Evolutionary conservation across 2,329 filamentous ascomycete species (phyloP).

Genomic region (Aspergillus intermedius): DNA sequence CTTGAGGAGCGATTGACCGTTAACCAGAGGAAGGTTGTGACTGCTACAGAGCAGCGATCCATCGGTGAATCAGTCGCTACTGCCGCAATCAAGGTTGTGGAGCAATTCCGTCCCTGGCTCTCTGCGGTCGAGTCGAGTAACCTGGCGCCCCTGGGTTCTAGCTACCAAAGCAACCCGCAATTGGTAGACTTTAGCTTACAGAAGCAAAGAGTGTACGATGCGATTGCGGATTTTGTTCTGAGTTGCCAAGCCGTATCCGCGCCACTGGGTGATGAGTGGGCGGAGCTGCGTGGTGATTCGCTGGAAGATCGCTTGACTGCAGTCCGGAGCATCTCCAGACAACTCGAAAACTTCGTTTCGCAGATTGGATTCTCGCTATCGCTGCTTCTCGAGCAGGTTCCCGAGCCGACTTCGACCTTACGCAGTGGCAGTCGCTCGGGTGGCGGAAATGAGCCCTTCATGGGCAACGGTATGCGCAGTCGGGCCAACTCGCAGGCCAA

Average conservation of each 20-base stretch:
- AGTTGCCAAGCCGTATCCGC: slow-evolving; percentile 87
- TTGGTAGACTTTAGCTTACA: slow-evolving; percentile 80
- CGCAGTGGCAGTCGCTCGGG: slow-evolving; percentile 34
- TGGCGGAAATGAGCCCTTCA: slow-evolving; percentile 19
- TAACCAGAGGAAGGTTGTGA: slow-evolving; percentile 79
- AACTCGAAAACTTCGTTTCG: slow-evolving; percentile 77
- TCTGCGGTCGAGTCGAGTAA: slow-evolving; percentile 88
- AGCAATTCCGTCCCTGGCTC: slow-evolving; percentile 85
- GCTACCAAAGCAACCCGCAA: slow-evolving; percentile 77
- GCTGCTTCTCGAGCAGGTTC: slow-evolving; percentile 75
- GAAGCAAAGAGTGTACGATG: slow-evolving; percentile 91
- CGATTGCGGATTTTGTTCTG: slow-evolving; percentile 79
- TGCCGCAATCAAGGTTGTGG: slow-evolving; percentile 71
- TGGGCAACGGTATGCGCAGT: slow-evolving; percentile 19
- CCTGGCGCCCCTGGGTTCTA: slow-evolving; percentile 68
- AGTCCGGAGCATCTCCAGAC: slow-evolving; percentile 68
- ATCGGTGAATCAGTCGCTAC: slow-evolving; percentile 77
- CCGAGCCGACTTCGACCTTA: slow-evolving; percentile 45
- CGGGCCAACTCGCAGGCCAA: slow-evolving; percentile 37
- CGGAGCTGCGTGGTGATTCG: slow-evolving; percentile 81
- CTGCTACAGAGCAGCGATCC: slow-evolving; percentile 67
- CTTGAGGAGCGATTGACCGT: slow-evolving; percentile 76
- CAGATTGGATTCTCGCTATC: slow-evolving; percentile 85
- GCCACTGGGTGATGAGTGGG: slow-evolving; percentile 90
- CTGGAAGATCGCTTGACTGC: slow-evolving; percentile 79